Conservation (phyloP, 768 basidiomycete genomes). For the Boletus rubescentipes region DNA sequence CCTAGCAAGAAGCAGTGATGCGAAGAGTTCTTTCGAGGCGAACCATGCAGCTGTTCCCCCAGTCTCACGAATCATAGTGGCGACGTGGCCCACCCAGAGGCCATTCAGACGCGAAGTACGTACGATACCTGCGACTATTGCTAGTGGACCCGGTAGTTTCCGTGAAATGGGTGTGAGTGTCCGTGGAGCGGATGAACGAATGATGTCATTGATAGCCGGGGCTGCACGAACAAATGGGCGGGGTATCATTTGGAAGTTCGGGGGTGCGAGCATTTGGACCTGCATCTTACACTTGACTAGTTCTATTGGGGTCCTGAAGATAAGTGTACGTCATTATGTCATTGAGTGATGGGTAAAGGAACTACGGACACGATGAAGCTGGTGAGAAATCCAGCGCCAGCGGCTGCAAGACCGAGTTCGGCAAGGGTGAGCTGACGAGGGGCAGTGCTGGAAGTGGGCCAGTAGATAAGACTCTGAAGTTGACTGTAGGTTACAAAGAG, state of each 20-base stretch:
- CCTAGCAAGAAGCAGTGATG: conserved; percentile 56
- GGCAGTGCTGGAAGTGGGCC: conserved; percentile 29
- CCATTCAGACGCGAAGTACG: conserved; percentile 57
- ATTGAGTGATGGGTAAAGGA: not conserved
- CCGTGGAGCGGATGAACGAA: conserved; percentile 7
- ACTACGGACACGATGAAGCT: conserved; percentile 76
- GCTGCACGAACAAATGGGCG: conserved; percentile 16
- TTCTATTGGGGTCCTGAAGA: conserved; percentile 81
- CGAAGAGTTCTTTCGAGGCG: conserved; percentile 74
- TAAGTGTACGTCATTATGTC: not conserved
- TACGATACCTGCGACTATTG: conserved; percentile 47
- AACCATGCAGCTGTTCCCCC: conserved; percentile 91
- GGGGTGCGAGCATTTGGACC: conserved; percentile 67
- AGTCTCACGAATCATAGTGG: conserved; percentile 84
- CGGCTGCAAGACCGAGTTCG: conserved; percentile 74
- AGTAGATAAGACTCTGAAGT: conserved; percentile 57
- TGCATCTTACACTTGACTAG: conserved; percentile 96
- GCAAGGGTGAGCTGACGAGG: conserved; percentile 47
- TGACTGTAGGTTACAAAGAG: conserved; percentile 82
- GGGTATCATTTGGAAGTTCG: conserved; percentile 12
- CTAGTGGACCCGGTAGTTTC: conserved; percentile 49
- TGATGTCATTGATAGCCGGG: not conserved
- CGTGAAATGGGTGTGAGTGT: conserved; percentile 9
- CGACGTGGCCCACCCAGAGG: conserved; percentile 84
- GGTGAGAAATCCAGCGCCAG: conserved; percentile 74